A percentile compares a stretch with the other conserved stretches of the same genome.
Conservation (phyloP, 1,284 basidiomycete genomes). For the Takashimella koratensis region DNA sequence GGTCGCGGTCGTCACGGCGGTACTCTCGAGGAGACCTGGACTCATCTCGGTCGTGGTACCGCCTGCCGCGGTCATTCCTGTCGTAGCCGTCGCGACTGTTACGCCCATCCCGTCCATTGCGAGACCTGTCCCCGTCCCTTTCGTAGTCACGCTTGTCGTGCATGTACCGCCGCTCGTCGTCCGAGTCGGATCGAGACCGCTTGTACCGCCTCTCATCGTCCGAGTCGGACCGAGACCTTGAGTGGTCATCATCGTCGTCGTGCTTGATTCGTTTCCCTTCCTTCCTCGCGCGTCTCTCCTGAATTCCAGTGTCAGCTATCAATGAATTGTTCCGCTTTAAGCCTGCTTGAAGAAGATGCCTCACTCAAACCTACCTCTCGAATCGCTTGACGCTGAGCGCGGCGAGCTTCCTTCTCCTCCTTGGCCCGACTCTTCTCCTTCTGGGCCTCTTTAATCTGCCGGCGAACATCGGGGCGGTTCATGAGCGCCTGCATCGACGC, state of each 20-base stretch:
- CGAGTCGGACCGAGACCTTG: constrained; percentile 23
- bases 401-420: constrained; percentile 55
- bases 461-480: constrained; percentile 83
- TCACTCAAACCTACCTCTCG: constrained; percentile 51
- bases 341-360: no score
- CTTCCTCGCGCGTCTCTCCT: constrained; percentile 27
- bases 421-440: constrained; percentile 62
- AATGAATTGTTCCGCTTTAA: background rate
- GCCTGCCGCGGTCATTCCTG: constrained; percentile 1
- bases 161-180: constrained; percentile 7
- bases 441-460: constrained; percentile 72
- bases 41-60: constrained; percentile 31
- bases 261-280: constrained; percentile 12
- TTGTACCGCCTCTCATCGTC: constrained; percentile 12
- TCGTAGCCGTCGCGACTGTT: constrained; percentile 12
- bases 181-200: constrained; percentile 4
- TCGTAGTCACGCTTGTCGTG: constrained; percentile 21
- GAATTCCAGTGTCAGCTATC: constrained; percentile 2
- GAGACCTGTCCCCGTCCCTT: constrained; percentile 11
- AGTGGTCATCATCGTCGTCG: constrained; percentile 6
- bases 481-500: constrained; percentile 84
- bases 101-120: constrained; percentile 3
- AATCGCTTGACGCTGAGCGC: constrained; percentile 59
- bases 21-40: constrained; percentile 10
- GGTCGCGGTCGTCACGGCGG: constrained; percentile 12